These are phyloP conservation scores for Pythium rishiriense DNA, from an alignment of 352 stramenopile genomes.

Conservation along the genomic window DNA sequence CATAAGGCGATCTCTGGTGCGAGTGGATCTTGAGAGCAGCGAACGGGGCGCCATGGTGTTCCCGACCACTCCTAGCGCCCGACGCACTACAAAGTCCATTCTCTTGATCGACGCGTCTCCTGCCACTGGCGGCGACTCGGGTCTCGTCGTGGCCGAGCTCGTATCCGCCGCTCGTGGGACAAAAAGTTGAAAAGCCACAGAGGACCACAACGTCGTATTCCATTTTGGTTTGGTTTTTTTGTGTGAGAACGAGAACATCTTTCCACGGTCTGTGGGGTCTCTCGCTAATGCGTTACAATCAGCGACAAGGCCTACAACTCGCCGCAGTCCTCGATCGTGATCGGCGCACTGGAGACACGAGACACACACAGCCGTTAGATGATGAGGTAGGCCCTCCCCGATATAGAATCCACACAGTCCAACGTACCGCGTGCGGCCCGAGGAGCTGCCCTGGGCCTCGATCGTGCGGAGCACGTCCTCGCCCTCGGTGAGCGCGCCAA, in stretches of 20 bases:
- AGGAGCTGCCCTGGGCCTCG: constrained; percentile 92
- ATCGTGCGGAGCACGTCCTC: constrained; percentile 98
- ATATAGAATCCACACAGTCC: constrained; percentile 2
- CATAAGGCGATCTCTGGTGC: not conserved
- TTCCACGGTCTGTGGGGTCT: not conserved
- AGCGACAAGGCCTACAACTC: constrained; percentile 70
- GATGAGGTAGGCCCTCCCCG: not conserved
- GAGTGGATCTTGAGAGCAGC: not conserved
- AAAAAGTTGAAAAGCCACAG: not conserved
- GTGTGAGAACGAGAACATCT: no score
- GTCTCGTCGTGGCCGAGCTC: constrained; percentile 7
- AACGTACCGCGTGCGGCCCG: constrained; percentile 86
- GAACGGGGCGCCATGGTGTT: not conserved
- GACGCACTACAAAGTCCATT: not conserved
- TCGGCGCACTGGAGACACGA: constrained; percentile 33
- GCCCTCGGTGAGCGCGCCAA: constrained; percentile 96
- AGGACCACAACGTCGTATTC: not conserved
- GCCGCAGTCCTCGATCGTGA: constrained; percentile 97
- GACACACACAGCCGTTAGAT: constrained; percentile 8
- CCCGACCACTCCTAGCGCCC: not conserved
- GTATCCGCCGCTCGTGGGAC: no score
- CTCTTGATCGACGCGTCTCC: not conserved
- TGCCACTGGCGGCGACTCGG: not conserved
- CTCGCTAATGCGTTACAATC: not conserved
- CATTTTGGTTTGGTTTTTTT: no score